Percentiles rank a stretch among this genome's conserved stretches.
Evolutionary conservation across 495 filamentous ascomycete genomes (phyloP).

Genomic region (Neurospora tetrasperma): DNA sequence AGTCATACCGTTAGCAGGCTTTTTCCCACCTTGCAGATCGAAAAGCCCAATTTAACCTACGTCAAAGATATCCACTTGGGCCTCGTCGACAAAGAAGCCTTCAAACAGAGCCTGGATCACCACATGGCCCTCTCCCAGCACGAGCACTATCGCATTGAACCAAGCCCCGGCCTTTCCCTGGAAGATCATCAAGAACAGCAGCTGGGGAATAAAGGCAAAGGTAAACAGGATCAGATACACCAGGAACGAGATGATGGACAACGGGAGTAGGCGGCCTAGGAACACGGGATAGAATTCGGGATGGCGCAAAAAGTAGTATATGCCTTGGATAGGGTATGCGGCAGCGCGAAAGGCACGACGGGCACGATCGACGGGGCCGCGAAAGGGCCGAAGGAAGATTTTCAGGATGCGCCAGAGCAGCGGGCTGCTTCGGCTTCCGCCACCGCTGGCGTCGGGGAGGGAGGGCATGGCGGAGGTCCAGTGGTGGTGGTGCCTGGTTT

Average conservation of each 20-base stretch:
- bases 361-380: slow-evolving; percentile 19
- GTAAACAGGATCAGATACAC: slow-evolving; percentile 68
- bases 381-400: neutral
- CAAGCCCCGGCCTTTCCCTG: slow-evolving; percentile 68
- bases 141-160: slow-evolving; percentile 64
- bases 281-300: slow-evolving; percentile 59
- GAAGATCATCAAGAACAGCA: slow-evolving; percentile 68
- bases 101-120: slow-evolving; percentile 70
- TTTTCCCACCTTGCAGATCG: neutral
- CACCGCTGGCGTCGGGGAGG: neutral
- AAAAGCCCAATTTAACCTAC: slow-evolving; percentile 41
- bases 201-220: slow-evolving; percentile 83
- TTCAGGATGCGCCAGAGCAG: neutral
- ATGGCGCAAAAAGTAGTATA: slow-evolving; percentile 65
- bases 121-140: slow-evolving; percentile 71
- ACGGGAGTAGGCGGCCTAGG: slow-evolving; percentile 54
- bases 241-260: slow-evolving; percentile 60
- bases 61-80: slow-evolving; percentile 87
- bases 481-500: neutral
- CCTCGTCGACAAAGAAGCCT: slow-evolving; percentile 71
- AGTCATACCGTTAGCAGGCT: neutral
- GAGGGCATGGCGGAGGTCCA: neutral
- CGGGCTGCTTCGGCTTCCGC: neutral
- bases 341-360: slow-evolving; percentile 22
- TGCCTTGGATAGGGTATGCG: slow-evolving; percentile 45